Evolutionary conservation across 306 rosid genomes (phyloP).

Genomic region (Mimosa bimucronata): DNA sequence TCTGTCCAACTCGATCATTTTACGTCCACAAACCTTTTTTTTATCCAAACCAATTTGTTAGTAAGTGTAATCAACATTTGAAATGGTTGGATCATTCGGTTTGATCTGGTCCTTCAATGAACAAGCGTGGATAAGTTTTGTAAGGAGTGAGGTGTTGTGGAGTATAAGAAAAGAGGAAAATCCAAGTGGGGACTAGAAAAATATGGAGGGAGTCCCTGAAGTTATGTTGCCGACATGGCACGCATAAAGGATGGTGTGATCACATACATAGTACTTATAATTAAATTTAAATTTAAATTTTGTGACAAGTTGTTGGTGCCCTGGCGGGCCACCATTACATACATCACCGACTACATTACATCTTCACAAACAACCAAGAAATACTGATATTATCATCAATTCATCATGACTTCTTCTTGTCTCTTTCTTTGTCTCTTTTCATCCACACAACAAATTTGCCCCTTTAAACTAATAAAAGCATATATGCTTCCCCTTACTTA

Average conservation of each 20-base stretch:
- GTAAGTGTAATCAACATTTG: no score
- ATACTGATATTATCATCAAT: neutral
- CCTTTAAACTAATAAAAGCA: neutral
- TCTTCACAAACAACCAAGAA: no score
- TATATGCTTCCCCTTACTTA: neutral
- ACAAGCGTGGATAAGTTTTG: no score
- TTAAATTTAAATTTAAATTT: neutral
- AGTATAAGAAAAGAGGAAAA: no score
- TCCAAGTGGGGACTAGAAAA: neutral
- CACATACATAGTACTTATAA: neutral
- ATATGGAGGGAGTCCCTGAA: constrained; percentile 21
- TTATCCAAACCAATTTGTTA: no score
- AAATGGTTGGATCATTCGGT: no score
- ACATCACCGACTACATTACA: neutral
- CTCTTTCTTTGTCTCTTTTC: neutral
- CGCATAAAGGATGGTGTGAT: constrained; percentile 38
- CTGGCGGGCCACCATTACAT: constrained; percentile 37
- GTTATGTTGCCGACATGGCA: constrained; percentile 75
- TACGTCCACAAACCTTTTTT: no score
- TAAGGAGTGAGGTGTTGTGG: no score
- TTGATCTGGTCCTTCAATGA: no score
- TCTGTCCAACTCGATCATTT: no score
- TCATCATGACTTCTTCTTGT: neutral
- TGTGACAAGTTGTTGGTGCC: constrained; percentile 46
- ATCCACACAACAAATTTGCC: neutral